These are phyloP conservation scores for Plectosphaerella plurivora DNA, from an alignment of 2,329 filamentous ascomycete species.

Conservation along the genomic window DNA sequence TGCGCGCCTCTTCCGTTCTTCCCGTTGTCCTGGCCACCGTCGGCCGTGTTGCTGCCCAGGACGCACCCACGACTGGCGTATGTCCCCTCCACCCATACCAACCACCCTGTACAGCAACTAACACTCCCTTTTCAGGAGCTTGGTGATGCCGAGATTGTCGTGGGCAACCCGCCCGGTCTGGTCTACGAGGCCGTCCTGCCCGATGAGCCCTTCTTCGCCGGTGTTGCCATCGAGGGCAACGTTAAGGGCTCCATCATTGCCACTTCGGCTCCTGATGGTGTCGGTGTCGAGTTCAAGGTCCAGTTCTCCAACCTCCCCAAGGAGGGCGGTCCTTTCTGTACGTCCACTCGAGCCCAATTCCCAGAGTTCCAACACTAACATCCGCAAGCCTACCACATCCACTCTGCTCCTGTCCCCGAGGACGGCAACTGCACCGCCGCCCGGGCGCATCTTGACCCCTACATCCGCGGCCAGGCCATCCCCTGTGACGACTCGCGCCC, in stretches of 20 bases:
- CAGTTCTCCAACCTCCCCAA: conserved; percentile 55
- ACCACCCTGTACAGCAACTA: neutral
- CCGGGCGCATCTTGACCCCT: conserved; percentile 67
- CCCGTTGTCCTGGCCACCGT: conserved; percentile 21
- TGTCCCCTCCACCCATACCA: neutral
- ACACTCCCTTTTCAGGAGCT: conserved; percentile 21
- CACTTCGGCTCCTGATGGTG: conserved; percentile 39
- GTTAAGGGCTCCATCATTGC: conserved; percentile 49
- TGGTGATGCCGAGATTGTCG: conserved; percentile 45
- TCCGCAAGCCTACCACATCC: conserved; percentile 65
- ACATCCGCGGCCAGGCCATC: conserved; percentile 55
- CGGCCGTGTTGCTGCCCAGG: conserved; percentile 20
- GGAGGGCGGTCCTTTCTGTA: conserved; percentile 56
- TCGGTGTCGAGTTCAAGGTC: conserved; percentile 52
- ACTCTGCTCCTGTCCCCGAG: conserved; percentile 56
- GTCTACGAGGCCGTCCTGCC: conserved; percentile 55
- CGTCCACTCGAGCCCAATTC: conserved; percentile 20
- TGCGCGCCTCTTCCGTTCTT: conserved; percentile 16
- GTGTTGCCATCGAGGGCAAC: conserved; percentile 42
- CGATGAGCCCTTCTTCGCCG: conserved; percentile 44
- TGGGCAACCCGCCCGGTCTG: conserved; percentile 50
- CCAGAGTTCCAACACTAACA: conserved; percentile 3
- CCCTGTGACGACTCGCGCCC: conserved; percentile 54
- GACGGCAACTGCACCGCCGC: conserved; percentile 70
- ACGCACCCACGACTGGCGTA: conserved; percentile 10